These are phyloP conservation scores for Pseudogymnoascus sp. DNA, from an alignment of 2,329 filamentous ascomycete species.

Conservation along the genomic window DNA sequence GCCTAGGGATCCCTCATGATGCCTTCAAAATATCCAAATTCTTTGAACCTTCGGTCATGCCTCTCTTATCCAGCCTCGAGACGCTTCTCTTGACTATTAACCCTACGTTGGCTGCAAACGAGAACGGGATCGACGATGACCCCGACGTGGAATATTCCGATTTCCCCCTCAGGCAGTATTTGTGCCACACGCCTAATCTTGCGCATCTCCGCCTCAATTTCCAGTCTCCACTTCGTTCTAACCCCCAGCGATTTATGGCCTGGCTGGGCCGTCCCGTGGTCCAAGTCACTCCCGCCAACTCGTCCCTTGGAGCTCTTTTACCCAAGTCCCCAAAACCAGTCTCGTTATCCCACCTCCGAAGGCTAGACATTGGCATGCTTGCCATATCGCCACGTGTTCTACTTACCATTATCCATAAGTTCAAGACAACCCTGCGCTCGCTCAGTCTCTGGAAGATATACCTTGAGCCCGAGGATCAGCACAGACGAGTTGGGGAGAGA, in stretches of 20 bases:
- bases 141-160: constrained; percentile 14
- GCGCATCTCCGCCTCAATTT: constrained; percentile 50
- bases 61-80: constrained; percentile 40
- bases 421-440: constrained; percentile 36
- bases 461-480: constrained; percentile 17
- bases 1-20: constrained; percentile 29
- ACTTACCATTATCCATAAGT: constrained; percentile 34
- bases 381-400: constrained; percentile 27
- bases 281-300: neutral
- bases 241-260: constrained; percentile 29
- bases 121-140: constrained; percentile 13
- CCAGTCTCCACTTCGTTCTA: neutral
- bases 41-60: constrained; percentile 30
- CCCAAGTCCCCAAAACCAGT: constrained; percentile 23
- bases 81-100: constrained; percentile 37
- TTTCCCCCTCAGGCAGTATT: constrained; percentile 24
- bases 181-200: constrained; percentile 34
- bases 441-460: constrained; percentile 42
- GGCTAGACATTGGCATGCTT: constrained; percentile 39
- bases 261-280: constrained; percentile 31
- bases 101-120: constrained; percentile 13
- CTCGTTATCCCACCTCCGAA: constrained; percentile 31
- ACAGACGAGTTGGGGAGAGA: constrained; percentile 12
- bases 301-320: neutral
- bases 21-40: constrained; percentile 42